phyloP scores from a whole-genome alignment of 371 early-diverging fungal genomes.

The Mucor mucedo region DNA sequence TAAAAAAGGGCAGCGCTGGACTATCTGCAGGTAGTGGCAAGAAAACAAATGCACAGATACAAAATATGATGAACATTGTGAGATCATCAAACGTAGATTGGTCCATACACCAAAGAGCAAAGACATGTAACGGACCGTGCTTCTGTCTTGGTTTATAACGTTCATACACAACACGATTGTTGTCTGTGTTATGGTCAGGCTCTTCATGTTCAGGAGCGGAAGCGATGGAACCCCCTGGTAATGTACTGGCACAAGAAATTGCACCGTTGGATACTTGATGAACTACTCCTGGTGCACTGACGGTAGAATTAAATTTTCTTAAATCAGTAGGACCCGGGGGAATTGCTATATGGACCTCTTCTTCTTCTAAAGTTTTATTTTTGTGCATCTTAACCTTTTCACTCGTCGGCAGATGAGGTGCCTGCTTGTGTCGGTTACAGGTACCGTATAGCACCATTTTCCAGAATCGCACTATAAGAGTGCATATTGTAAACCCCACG shows the following conservation, averaged over 20 bases:
- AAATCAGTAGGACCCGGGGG: constrained; percentile 1
- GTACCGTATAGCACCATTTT: constrained; percentile 4
- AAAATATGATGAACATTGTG: constrained; percentile 20
- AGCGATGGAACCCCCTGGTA: not conserved
- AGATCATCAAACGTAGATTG: constrained; percentile 30
- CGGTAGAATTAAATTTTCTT: not conserved
- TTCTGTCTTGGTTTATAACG: constrained; percentile 4
- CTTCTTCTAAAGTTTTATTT: constrained; percentile 16
- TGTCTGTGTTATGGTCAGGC: not conserved
- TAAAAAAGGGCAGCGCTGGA: constrained; percentile 29
- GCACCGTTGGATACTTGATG: not conserved
- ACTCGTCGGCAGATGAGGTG: not conserved
- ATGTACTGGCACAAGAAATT: constrained; percentile 6
- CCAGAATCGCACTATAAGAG: constrained; percentile 21
- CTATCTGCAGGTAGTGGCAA: constrained; percentile 28
- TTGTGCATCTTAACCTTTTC: constrained; percentile 2
- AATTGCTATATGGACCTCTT: constrained; percentile 4
- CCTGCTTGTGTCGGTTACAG: not conserved
- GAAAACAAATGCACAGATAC: constrained; percentile 29
- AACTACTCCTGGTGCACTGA: not conserved
- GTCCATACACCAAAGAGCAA: constrained; percentile 29
- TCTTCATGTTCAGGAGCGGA: not conserved
- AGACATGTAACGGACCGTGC: constrained; percentile 20
- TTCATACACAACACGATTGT: not conserved
- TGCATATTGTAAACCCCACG: constrained; percentile 15